Percentiles rank a stretch among this genome's conserved stretches.
phyloP scores from a whole-genome alignment of 768 basidiomycete genomes.

The Suillus ampliporus region DNA sequence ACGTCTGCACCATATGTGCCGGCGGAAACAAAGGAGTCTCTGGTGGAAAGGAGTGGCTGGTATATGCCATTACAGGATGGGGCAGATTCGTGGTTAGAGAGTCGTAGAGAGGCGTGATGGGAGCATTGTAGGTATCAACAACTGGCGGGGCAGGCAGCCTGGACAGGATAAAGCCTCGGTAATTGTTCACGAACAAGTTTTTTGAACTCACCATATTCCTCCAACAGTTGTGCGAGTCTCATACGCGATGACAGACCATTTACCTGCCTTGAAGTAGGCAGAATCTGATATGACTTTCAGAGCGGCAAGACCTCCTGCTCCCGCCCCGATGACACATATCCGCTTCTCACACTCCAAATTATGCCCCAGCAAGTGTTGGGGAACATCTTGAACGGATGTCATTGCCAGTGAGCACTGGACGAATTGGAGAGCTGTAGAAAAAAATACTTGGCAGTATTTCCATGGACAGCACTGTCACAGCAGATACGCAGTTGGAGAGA shows the following conservation, averaged over 20 bases:
- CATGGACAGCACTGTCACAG: no score
- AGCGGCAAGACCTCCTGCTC: constrained; percentile 74
- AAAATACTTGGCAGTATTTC: constrained; percentile 4
- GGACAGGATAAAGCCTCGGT: constrained; percentile 7
- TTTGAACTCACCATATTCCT: constrained; percentile 70
- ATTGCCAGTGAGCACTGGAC: not conserved
- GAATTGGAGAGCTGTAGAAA: not conserved
- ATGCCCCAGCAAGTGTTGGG: not conserved
- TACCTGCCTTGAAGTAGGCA: constrained; percentile 55
- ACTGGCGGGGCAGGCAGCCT: constrained; percentile 63
- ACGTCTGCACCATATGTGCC: constrained; percentile 65
- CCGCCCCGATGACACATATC: constrained; percentile 79
- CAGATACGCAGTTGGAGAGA: constrained; percentile 50
- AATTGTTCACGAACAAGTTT: not conserved
- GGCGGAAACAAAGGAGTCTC: constrained; percentile 72
- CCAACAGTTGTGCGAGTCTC: constrained; percentile 72
- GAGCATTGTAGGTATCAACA: constrained; percentile 45
- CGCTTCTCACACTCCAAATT: constrained; percentile 28
- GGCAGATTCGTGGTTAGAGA: constrained; percentile 84
- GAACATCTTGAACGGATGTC: not conserved
- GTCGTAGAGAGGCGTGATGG: constrained; percentile 76
- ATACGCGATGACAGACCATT: constrained; percentile 69
- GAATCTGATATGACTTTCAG: constrained; percentile 70
- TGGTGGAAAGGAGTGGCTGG: constrained; percentile 68
- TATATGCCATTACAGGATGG: constrained; percentile 76